Evolutionary conservation across 75 land plant species (phyloP), one percentile per base, ranked within the genome.

Genomic region (Picea sitchensis): DNA sequence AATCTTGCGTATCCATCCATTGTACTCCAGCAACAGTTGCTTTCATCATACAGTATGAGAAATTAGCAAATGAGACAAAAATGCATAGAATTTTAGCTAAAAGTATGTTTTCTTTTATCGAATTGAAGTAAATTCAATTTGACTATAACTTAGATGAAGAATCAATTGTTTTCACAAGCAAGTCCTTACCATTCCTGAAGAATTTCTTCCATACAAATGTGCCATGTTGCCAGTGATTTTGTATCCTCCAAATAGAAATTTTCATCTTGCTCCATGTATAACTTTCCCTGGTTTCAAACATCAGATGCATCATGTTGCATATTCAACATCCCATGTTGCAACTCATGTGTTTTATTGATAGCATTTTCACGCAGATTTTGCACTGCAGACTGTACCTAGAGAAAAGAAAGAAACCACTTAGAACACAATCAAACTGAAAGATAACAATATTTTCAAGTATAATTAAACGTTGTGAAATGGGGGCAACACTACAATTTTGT

Each of bases 1-100:
- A 83, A n/a, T 80, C 84, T 65, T 92, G 86, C n/a, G 93, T 81
- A 77, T 80, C 67, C 65, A 82, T 83, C 99, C 98, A 95, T 54
- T 85, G 87, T 62, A 80, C 63, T 67, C 78, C 77, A 58, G 89
- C 89, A 73, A 59, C 75, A 51, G 68, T 75, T 58, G 95, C 82
- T 65, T 80, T 82, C 14, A 76, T 79, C 75, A 83, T 86, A 78
- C 98, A 93, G 93, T 74, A 80, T 34, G 11, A 71, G 41, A 17
- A 41, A 0, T 41, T 44, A n/a, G 73, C 8, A 2, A 17, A 41
- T 71, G 2, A 67, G 71, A 15, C 2, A 6, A 67, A 15, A 14
- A 34, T 1, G 5, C 38, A 71, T 41, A 41, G n/a, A 71, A 36
- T 41, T 0, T 7, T 0, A 47, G 51, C 8, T 47, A 47, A 47